These are phyloP conservation scores for Rhodotorula sp. DNA, from an alignment of 1,284 basidiomycete species.

Conservation along the genomic window DNA sequence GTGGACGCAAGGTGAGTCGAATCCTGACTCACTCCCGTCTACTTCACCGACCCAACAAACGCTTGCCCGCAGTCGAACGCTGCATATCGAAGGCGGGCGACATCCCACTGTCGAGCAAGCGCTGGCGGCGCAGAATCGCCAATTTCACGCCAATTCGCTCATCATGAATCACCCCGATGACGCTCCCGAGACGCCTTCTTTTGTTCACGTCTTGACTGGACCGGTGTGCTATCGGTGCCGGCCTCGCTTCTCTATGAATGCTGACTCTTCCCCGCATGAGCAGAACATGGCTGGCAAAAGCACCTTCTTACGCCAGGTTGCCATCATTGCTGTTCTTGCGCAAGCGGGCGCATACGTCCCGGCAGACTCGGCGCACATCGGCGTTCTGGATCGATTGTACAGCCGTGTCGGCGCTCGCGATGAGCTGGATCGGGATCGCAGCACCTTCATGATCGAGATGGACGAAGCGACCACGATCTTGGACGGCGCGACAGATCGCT, in stretches of 20 bases:
- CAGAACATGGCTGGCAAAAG: conserved; percentile 62
- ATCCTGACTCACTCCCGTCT: background rate
- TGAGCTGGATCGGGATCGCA: conserved; percentile 85
- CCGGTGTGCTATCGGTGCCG: conserved; percentile 61
- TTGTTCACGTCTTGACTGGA: conserved; percentile 79
- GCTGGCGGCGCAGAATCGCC: conserved; percentile 67
- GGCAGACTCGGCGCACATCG: conserved; percentile 71
- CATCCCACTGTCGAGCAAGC: conserved; percentile 93
- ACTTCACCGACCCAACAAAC: background rate
- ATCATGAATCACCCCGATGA: conserved; percentile 56
- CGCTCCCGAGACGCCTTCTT: conserved; percentile 45
- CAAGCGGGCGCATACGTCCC: conserved; percentile 93
- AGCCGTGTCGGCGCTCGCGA: conserved; percentile 94
- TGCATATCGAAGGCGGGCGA: conserved; percentile 72
- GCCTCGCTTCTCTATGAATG: background rate
- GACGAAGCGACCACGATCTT: conserved; percentile 58
- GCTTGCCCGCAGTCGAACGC: conserved; percentile 54
- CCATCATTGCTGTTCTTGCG: conserved; percentile 84
- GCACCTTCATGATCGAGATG: conserved; percentile 54
- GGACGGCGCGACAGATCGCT: conserved; percentile 67
- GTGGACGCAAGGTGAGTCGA: conserved; percentile 62
- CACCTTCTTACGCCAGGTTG: conserved; percentile 86
- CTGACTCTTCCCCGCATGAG: too few relatives aligned
- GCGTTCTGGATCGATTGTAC: conserved; percentile 87
- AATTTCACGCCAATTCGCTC: conserved; percentile 80